Conservation (phyloP, 495 filamentous ascomycete genomes). For the Annulohypoxylon moriforme region DNA sequence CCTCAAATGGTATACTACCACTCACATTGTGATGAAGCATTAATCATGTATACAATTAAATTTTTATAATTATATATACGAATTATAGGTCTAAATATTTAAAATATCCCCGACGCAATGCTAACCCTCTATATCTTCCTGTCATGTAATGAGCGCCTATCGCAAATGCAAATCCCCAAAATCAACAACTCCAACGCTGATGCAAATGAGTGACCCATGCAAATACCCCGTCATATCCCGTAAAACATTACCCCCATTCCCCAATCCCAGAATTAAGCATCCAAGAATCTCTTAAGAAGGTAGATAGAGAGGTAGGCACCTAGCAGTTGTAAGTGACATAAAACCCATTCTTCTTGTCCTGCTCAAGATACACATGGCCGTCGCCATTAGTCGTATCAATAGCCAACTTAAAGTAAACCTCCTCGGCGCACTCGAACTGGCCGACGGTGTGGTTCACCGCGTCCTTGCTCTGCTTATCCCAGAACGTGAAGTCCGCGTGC, state of each 20-base stretch:
- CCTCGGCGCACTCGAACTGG: constrained; percentile 28
- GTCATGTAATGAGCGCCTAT: neutral
- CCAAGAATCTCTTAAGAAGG: too few species aligned
- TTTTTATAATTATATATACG: constrained; percentile 4
- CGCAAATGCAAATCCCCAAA: neutral
- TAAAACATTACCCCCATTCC: neutral
- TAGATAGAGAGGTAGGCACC: neutral
- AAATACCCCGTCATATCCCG: neutral
- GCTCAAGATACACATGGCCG: constrained; percentile 40
- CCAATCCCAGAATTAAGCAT: neutral
- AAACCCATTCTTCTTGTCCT: constrained; percentile 41
- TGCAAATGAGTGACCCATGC: constrained; percentile 10
- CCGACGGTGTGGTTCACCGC: constrained; percentile 29
- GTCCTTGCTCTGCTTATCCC: constrained; percentile 29
- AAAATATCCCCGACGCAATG: neutral
- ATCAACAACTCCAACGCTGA: constrained; percentile 3
- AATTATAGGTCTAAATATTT: neutral
- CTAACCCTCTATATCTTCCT: neutral
- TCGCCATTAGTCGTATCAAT: constrained; percentile 25
- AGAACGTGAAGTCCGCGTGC: constrained; percentile 42
- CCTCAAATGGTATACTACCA: neutral
- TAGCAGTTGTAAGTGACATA: constrained; percentile 32
- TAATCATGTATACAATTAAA: neutral
- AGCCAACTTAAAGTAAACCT: constrained; percentile 33
- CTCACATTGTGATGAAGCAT: neutral